phyloP scores from a whole-genome alignment of 1,284 basidiomycete species.

The Mixia osmundae region DNA sequence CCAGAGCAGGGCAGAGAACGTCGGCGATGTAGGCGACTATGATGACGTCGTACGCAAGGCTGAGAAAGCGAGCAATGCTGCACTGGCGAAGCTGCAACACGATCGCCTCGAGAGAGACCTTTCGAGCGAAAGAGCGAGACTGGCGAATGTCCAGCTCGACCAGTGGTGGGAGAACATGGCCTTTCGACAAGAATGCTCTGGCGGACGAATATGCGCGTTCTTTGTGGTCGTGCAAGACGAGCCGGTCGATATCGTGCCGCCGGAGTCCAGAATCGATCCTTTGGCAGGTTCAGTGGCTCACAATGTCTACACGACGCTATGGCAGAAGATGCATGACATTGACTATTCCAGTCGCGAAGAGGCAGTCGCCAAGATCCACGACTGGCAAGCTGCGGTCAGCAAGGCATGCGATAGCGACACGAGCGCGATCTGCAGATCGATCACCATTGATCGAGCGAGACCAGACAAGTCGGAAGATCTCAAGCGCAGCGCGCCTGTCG shows the following conservation, averaged over 20 bases:
- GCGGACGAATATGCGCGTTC: slow-evolving; percentile 65
- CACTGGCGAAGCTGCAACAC: slow-evolving; percentile 3
- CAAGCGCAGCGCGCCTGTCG: neutral
- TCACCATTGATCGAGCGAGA: neutral
- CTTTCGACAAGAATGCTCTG: slow-evolving; percentile 73
- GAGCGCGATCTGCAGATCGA: neutral
- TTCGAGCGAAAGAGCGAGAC: slow-evolving; percentile 10
- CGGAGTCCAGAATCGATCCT: neutral
- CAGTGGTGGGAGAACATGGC: slow-evolving; percentile 93
- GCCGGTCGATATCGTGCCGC: neutral
- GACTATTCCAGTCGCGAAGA: slow-evolving; percentile 10
- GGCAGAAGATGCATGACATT: slow-evolving; percentile 16
- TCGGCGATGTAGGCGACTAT: slow-evolving; percentile 35
- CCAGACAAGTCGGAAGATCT: neutral
- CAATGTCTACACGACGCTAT: slow-evolving; percentile 13
- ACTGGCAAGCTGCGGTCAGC: neutral
- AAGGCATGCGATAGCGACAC: neutral
- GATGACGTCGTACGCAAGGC: slow-evolving; percentile 28
- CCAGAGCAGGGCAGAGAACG: slow-evolving; percentile 23
- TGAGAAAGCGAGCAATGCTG: slow-evolving; percentile 29
- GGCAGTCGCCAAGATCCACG: neutral
- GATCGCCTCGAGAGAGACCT: slow-evolving; percentile 10
- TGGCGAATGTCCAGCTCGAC: slow-evolving; percentile 25
- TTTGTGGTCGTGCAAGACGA: slow-evolving; percentile 32
- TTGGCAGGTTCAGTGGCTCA: slow-evolving; percentile 8